phyloP scores from a whole-genome alignment of 306 rosid genomes.

The Trichosanthes cucumerina region DNA sequence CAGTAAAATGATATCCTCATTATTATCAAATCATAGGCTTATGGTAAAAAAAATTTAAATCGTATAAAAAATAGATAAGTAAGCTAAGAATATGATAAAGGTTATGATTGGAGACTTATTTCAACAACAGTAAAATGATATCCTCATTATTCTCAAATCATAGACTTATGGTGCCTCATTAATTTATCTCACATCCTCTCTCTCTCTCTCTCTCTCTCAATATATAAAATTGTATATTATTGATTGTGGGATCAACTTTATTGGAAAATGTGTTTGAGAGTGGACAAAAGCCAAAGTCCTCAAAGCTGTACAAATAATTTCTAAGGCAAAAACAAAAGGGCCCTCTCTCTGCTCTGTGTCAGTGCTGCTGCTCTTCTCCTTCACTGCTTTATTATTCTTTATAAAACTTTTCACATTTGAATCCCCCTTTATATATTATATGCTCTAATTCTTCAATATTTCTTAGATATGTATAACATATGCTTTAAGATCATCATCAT shows the following conservation, averaged over 20 bases:
- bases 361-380: background rate
- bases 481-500: too few species aligned
- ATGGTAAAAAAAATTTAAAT: background rate
- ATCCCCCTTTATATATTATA: too few species aligned
- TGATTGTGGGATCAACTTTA: constrained; percentile 3
- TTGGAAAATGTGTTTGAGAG: constrained; percentile 7
- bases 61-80: background rate
- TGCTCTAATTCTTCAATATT: too few species aligned
- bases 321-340: background rate
- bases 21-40: background rate
- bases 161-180: background rate
- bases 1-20: background rate
- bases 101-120: background rate
- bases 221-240: background rate
- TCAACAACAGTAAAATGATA: background rate
- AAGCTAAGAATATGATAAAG: background rate
- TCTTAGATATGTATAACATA: too few species aligned
- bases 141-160: constrained; percentile 10
- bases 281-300: constrained; percentile 5
- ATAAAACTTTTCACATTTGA: too few species aligned
- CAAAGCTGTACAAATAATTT: constrained; percentile 7
- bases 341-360: background rate
- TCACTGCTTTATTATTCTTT: background rate
- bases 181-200: background rate
- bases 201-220: background rate